These are phyloP conservation scores for Carex myosuroides DNA, from an alignment of 176 grass and related monocot genomes.

Conservation along the genomic window DNA sequence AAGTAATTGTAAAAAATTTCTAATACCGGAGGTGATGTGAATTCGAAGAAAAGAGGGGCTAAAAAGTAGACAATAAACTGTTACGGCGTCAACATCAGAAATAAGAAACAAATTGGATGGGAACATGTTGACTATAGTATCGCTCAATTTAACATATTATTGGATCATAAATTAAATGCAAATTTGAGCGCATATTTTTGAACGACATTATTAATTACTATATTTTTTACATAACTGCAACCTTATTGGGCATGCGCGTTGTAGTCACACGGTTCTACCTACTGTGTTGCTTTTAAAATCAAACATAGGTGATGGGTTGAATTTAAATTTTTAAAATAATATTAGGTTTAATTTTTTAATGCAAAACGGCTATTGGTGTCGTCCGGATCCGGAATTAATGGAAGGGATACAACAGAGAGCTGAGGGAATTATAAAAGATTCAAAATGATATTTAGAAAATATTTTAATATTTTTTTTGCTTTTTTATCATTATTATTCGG, in stretches of 20 bases:
- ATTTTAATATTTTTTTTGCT: neutral
- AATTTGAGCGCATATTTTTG: neutral
- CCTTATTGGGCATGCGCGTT: neutral
- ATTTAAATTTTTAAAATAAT: neutral
- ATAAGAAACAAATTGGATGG: neutral
- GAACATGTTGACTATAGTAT: neutral
- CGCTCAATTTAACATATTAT: neutral
- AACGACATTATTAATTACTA: neutral
- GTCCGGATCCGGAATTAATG: neutral
- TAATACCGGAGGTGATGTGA: too few species aligned
- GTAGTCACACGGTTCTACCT: neutral
- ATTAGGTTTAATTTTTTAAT: neutral
- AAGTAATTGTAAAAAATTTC: too few species aligned
- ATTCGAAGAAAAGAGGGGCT: too few species aligned
- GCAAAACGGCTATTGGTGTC: neutral
- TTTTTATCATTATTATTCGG: neutral
- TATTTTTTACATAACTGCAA: neutral
- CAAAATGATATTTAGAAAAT: neutral
- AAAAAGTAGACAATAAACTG: neutral
- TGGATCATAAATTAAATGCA: neutral
- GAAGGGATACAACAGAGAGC: neutral
- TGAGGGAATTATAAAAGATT: neutral
- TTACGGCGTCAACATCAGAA: neutral
- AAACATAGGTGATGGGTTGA: neutral
- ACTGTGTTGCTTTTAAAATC: neutral